phyloP scores from a whole-genome alignment of 1,284 basidiomycete genomes.

The Farysia itapuensis region DNA sequence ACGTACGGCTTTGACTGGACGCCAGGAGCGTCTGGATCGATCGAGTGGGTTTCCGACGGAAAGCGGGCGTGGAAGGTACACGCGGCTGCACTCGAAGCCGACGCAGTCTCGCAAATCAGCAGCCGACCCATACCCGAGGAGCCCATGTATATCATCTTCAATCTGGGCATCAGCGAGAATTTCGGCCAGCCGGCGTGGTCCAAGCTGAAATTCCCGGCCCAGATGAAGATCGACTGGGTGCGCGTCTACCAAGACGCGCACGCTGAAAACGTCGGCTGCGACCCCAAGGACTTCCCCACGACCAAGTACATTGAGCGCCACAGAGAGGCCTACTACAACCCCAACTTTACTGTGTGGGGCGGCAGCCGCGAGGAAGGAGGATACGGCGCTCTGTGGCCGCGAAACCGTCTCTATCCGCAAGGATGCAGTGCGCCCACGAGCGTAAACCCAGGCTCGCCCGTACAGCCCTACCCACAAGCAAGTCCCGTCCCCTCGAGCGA shows the following conservation, averaged over 20 bases:
- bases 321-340: conserved; percentile 37
- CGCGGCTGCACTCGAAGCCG: conserved; percentile 71
- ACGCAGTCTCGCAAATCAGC: conserved; percentile 59
- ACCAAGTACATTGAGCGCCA: conserved; percentile 64
- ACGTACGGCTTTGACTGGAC: conserved; percentile 60
- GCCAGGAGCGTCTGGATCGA: conserved; percentile 65
- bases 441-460: conserved; percentile 27
- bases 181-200: conserved; percentile 37
- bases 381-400: conserved; percentile 46
- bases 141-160: conserved; percentile 50
- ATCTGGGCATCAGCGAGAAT: conserved; percentile 46
- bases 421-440: conserved; percentile 21
- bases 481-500: conserved; percentile 18
- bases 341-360: conserved; percentile 51
- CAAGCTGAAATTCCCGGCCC: conserved; percentile 29
- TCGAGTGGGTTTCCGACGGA: conserved; percentile 66
- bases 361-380: conserved; percentile 40
- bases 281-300: conserved; percentile 64
- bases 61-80: conserved; percentile 63
- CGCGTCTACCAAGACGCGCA: conserved; percentile 44
- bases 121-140: conserved; percentile 42
- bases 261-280: conserved; percentile 44
- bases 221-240: conserved; percentile 43
- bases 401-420: conserved; percentile 38
- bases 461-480: conserved; percentile 25